phyloP scores from a whole-genome alignment of 2,329 filamentous ascomycete species.

The Zymoseptoria ardabiliae region DNA sequence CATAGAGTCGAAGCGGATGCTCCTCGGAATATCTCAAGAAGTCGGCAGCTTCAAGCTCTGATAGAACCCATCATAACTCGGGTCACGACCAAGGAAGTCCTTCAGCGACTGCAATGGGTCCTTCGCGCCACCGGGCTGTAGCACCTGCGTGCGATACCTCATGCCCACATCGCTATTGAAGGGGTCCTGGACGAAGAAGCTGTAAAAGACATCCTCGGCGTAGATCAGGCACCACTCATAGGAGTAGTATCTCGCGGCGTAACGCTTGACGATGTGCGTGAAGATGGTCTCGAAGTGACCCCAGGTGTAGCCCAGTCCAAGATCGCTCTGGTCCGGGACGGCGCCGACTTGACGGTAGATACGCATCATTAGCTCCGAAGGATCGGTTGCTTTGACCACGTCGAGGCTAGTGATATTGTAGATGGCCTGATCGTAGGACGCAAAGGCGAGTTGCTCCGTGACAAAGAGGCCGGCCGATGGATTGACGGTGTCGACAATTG shows the following conservation, averaged over 20 bases:
- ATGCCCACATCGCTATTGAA: constrained; percentile 1
- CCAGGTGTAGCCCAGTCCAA: not conserved
- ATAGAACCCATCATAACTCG: constrained; percentile 2
- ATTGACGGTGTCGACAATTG: not conserved
- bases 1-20: no score
- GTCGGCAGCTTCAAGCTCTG: not conserved
- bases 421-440: no score
- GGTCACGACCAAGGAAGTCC: constrained; percentile 3
- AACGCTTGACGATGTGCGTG: not conserved
- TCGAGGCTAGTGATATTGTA: not conserved
- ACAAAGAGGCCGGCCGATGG: not conserved
- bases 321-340: not conserved
- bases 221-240: constrained; percentile 4
- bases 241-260: constrained; percentile 5
- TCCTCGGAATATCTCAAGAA: no score
- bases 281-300: not conserved
- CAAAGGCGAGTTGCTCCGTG: no score
- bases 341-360: not conserved
- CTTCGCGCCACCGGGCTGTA: constrained; percentile 4
- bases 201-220: constrained; percentile 4
- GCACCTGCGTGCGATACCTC: not conserved
- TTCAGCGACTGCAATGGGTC: constrained; percentile 2
- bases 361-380: no score
- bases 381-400: not conserved
- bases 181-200: constrained; percentile 1